Evolutionary conservation across 768 basidiomycete species (phyloP).

Genomic region (Russula emetica): DNA sequence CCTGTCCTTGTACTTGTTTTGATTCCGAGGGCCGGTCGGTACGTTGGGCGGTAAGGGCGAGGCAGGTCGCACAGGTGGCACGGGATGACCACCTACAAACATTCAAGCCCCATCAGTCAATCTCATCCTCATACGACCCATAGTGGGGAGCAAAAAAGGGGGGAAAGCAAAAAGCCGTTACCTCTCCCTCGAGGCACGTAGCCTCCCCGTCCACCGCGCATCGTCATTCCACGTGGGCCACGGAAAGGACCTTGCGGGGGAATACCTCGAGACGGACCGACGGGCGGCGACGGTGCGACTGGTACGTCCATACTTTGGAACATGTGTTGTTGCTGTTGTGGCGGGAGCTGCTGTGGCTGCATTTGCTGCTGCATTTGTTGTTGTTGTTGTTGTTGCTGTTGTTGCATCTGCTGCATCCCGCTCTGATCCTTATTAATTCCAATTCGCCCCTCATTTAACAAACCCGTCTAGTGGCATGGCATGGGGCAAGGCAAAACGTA

Average conservation of each 20-base stretch:
- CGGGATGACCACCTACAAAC: conserved; percentile 34
- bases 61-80: conserved; percentile 65
- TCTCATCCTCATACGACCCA: background rate
- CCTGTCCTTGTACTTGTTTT: conserved; percentile 87
- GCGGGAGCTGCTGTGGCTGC: conserved; percentile 38
- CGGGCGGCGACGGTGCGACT: conserved; percentile 46
- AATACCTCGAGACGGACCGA: conserved; percentile 25
- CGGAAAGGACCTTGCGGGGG: conserved; percentile 43
- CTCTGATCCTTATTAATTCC: conserved; percentile 25
- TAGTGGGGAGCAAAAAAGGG: background rate
- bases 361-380: conserved; percentile 41
- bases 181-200: conserved; percentile 42
- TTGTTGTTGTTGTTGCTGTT: conserved; percentile 6
- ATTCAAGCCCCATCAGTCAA: background rate
- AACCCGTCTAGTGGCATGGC: background rate
- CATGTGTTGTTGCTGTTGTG: conserved; percentile 42
- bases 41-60: conserved; percentile 84
- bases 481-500: conserved; percentile 34
- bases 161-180: conserved; percentile 15
- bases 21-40: conserved; percentile 82
- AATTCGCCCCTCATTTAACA: background rate
- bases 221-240: conserved; percentile 41
- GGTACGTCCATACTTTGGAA: conserved; percentile 59
- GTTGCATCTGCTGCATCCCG: conserved; percentile 41
- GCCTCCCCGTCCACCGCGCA: conserved; percentile 44